Evolutionary conservation across 169 alveolate species (phyloP).

Genomic region (Pseudocohnilembus persalinus): DNA sequence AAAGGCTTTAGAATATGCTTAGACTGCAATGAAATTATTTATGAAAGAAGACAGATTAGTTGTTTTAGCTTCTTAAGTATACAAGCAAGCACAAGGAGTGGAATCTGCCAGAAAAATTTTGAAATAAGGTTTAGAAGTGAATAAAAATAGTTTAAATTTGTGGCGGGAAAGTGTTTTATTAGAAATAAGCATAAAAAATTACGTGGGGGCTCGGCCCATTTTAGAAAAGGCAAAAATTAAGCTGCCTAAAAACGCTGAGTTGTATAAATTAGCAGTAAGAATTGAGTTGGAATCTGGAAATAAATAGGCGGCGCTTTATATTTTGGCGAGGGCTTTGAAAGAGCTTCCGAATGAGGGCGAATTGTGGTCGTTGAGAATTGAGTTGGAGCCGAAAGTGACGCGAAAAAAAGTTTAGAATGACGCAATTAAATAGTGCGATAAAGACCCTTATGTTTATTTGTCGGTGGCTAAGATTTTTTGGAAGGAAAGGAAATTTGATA

Average conservation of each 20-base stretch:
- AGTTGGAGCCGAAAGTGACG: slow-evolving; percentile 84
- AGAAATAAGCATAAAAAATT: slow-evolving; percentile 43
- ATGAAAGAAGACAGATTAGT: slow-evolving; percentile 44
- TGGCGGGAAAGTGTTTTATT: slow-evolving; percentile 47
- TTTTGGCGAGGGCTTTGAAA: slow-evolving; percentile 92
- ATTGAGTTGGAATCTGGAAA: slow-evolving; percentile 93
- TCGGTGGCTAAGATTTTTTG: slow-evolving; percentile 93
- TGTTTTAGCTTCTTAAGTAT: slow-evolving; percentile 26
- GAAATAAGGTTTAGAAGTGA: slow-evolving; percentile 36
- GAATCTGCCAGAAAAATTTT: slow-evolving; percentile 93
- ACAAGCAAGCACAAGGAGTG: slow-evolving; percentile 57
- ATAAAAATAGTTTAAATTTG: slow-evolving; percentile 24
- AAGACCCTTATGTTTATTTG: slow-evolving; percentile 90
- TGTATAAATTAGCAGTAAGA: slow-evolving; percentile 92
- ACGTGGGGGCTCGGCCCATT: slow-evolving; percentile 61
- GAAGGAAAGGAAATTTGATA: slow-evolving; percentile 89
- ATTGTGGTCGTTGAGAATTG: slow-evolving; percentile 94
- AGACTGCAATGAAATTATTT: slow-evolving; percentile 25
- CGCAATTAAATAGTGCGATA: slow-evolving; percentile 93
- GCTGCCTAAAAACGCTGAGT: slow-evolving; percentile 82
- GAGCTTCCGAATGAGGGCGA: slow-evolving; percentile 96
- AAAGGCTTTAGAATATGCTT: slow-evolving; percentile 13
- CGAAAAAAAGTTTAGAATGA: slow-evolving; percentile 88
- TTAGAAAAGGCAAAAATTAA: slow-evolving; percentile 91
- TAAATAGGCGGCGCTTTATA: slow-evolving; percentile 86